Base-by-base conservation (phyloP, 164 flowering plant genomes). In the Nymphaea thermarum region DNA sequence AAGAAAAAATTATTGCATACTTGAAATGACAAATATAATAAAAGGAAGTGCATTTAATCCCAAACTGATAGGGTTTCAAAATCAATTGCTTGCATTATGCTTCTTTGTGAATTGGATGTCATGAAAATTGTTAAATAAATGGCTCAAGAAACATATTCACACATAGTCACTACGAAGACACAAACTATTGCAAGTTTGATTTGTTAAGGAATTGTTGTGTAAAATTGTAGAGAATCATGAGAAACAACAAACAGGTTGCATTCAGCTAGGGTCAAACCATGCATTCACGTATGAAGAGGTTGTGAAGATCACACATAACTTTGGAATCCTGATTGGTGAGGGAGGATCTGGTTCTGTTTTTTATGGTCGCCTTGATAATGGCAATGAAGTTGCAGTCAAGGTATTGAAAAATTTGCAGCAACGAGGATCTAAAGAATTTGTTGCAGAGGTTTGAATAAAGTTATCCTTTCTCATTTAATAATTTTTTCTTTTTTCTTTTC, bases 321-420 rank as follows among this genome's bases (percentile, higher is more conserved):
- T 84, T 6, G 41, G 72, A 42, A 68, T 17, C 18, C 67, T 72
- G 2, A 65, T 84, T 43, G 88, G 86, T 14, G 76, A 71, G 70
- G 86, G 88, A 69, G 84, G 81, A 18, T 81, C 76, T 67, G 88
- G 88, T 18, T 72, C 66, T 2, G 85, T 82, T 12, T 84, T 80
- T 64, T 73, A 72, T 69, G 88, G 88, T 42, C 41, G 43, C 60
- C 11, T 78, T 67, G 44, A 64, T 2, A 76, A 80, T 47, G 77
- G 70, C 44, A 69, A 68, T 15, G 73, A 72, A 65, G 83, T 82
- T 60, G 85, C 87, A 4, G 85, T 85, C 0, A 83, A 85, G 70
- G 72, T 83, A 75, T 74, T 85, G 14, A 80, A 82, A 44, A 61
- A 60, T n/a, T 68, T 74, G 17, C 78, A 82, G 11, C 15, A 44